A percentile compares a stretch with the other conserved stretches of the same genome.
These are phyloP conservation scores for Ceraceosorus guamensis DNA, from an alignment of 1,284 basidiomycete species.

Conservation along the genomic window DNA sequence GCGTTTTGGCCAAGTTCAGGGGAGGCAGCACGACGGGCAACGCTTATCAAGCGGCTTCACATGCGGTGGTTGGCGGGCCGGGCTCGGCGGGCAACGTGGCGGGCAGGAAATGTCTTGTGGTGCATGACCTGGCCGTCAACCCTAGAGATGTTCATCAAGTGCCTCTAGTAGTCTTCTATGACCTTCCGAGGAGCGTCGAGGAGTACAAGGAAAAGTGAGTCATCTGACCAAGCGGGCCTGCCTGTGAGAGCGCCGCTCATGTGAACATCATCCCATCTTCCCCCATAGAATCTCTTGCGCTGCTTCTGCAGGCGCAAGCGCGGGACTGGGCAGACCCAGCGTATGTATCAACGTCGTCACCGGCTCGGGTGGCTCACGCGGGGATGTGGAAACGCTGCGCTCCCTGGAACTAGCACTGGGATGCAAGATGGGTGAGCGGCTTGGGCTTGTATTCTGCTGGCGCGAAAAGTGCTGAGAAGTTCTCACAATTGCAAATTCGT, in stretches of 20 bases:
- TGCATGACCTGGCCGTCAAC: slow-evolving; percentile 85
- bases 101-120: slow-evolving; percentile 62
- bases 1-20: slow-evolving; percentile 72
- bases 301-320: slow-evolving; percentile 58
- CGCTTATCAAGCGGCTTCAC: slow-evolving; percentile 19
- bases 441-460: neutral
- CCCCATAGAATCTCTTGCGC: neutral
- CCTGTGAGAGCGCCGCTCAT: neutral
- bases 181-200: slow-evolving; percentile 88
- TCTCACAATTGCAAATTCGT: neutral
- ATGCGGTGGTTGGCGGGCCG: slow-evolving; percentile 18
- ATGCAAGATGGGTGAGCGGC: slow-evolving; percentile 35
- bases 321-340: slow-evolving; percentile 71
- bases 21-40: slow-evolving; percentile 42
- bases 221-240: neutral
- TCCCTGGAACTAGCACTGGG: slow-evolving; percentile 73
- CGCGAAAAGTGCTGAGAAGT: neutral
- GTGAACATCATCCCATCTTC: neutral
- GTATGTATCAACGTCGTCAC: slow-evolving; percentile 92
- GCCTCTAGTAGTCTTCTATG: slow-evolving; percentile 71
- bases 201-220: slow-evolving; percentile 73
- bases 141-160: slow-evolving; percentile 78
- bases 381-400: slow-evolving; percentile 89
- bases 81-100: slow-evolving; percentile 27
- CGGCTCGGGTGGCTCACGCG: slow-evolving; percentile 67